These are phyloP conservation scores for Septoria linicola DNA, from an alignment of 2,329 filamentous ascomycete genomes.

Conservation along the genomic window DNA sequence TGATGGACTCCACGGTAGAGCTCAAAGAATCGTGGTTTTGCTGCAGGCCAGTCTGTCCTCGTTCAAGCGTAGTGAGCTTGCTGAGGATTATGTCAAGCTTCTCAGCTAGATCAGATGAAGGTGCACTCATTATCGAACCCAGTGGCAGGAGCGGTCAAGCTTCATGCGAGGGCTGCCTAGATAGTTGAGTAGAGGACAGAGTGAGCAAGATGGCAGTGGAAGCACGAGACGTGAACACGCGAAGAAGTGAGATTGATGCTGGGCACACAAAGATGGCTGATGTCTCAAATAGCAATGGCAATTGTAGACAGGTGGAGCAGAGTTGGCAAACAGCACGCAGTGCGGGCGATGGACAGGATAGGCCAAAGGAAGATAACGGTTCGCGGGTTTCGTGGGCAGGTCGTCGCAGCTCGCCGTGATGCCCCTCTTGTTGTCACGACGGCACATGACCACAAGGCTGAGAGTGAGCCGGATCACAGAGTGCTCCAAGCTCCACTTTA, in stretches of 20 bases:
- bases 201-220: not conserved
- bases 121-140: conserved; percentile 4
- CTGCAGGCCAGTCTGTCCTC: conserved; percentile 57
- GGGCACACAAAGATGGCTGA: not conserved
- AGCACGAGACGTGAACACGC: not conserved
- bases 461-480: too few species aligned
- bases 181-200: too few species aligned
- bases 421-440: too few species aligned
- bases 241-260: not conserved
- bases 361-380: too few species aligned
- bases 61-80: conserved; percentile 55
- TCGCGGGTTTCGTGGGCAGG: too few species aligned
- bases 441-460: too few species aligned
- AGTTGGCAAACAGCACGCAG: not conserved
- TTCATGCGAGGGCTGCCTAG: not conserved
- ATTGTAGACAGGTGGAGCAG: not conserved
- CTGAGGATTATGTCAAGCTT: conserved; percentile 56
- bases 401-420: too few species aligned
- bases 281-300: not conserved
- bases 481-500: too few species aligned
- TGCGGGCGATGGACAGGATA: too few species aligned
- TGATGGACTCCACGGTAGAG: conserved; percentile 59
- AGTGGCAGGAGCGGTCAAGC: not conserved
- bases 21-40: conserved; percentile 55
- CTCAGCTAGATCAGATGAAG: conserved; percentile 15